A percentile compares a stretch with the other conserved stretches of the same genome.
These are phyloP conservation scores for Lachancea thermotolerans DNA, from an alignment of 805 yeast species.

Conservation along the genomic window DNA sequence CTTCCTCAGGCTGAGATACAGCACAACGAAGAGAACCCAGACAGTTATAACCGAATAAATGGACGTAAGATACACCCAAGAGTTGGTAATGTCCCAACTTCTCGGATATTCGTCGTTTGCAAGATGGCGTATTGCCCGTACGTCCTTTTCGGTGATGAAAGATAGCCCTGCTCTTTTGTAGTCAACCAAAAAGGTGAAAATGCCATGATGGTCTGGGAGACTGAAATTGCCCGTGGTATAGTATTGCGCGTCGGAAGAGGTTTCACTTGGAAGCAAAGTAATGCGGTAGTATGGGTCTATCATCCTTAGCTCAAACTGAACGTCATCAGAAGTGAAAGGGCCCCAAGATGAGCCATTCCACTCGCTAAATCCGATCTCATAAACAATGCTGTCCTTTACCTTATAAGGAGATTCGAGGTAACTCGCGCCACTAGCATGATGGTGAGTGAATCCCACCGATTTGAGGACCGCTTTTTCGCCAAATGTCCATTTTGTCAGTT, in stretches of 20 bases:
- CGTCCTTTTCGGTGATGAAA: conserved; percentile 55
- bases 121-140: conserved; percentile 83
- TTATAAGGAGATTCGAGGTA: conserved; percentile 52
- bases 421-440: conserved; percentile 37
- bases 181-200: conserved; percentile 77
- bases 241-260: conserved; percentile 39
- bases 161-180: conserved; percentile 74
- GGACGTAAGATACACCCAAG: conserved; percentile 83
- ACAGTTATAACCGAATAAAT: conserved; percentile 61
- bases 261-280: conserved; percentile 43
- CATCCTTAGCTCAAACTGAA: conserved; percentile 83
- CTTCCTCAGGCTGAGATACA: conserved; percentile 35
- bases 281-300: conserved; percentile 92
- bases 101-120: conserved; percentile 94
- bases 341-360: conserved; percentile 58
- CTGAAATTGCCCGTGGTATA: conserved; percentile 51
- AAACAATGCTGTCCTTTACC: conserved; percentile 64
- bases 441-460: conserved; percentile 47
- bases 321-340: conserved; percentile 55
- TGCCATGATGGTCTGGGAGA: conserved; percentile 94
- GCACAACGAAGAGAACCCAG: conserved; percentile 71
- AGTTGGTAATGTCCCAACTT: conserved; percentile 86
- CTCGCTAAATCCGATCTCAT: conserved; percentile 40
- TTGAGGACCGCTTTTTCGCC: conserved; percentile 60
- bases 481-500: conserved; percentile 64